Conservation (phyloP, 2,329 filamentous ascomycete species). For the Xylariaceae sp. region DNA sequence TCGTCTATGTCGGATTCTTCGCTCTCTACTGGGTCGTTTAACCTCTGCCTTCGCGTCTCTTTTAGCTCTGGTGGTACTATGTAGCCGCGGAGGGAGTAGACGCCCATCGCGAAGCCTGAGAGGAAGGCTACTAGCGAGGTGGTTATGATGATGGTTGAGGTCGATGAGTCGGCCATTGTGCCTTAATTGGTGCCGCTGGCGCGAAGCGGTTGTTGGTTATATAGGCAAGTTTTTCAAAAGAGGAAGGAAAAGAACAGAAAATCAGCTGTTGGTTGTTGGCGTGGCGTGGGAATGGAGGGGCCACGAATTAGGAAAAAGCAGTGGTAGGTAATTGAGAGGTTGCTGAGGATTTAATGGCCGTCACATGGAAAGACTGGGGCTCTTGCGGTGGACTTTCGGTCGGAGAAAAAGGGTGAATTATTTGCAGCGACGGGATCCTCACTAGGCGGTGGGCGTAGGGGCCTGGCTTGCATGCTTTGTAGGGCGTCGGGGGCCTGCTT, state of each 20-base stretch:
- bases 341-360: too few relatives aligned
- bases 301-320: background rate
- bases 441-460: too few relatives aligned
- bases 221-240: background rate
- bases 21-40: slow-evolving; percentile 60
- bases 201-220: background rate
- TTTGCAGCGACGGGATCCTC: too few relatives aligned
- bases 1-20: slow-evolving; percentile 66
- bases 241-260: background rate
- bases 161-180: slow-evolving; percentile 8
- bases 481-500: too few relatives aligned
- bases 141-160: slow-evolving; percentile 55
- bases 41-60: slow-evolving; percentile 53
- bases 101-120: slow-evolving; percentile 74
- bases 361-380: too few relatives aligned
- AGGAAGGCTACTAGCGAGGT: slow-evolving; percentile 71
- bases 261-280: background rate
- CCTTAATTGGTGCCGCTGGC: background rate
- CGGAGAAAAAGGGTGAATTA: too few relatives aligned
- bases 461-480: too few relatives aligned
- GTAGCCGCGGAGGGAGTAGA: slow-evolving; percentile 64
- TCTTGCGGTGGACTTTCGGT: too few relatives aligned
- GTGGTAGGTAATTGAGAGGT: background rate
- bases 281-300: background rate
- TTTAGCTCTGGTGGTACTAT: slow-evolving; percentile 53